Evolutionary conservation across 2,329 filamentous ascomycete species (phyloP).

Genomic region (Aspergillus melleus): DNA sequence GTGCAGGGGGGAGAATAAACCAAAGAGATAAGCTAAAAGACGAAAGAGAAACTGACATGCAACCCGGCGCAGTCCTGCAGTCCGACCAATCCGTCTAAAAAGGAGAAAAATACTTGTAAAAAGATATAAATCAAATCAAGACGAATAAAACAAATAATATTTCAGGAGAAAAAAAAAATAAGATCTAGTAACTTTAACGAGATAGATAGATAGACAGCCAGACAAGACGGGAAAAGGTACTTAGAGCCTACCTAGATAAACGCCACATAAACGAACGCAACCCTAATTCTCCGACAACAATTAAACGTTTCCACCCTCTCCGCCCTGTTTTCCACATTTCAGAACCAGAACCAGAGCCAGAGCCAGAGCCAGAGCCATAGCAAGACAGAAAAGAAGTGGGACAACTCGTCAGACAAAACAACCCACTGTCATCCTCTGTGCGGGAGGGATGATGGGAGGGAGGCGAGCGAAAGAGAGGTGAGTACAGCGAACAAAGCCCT

Average conservation of each 20-base stretch:
- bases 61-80: background rate
- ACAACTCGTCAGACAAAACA: too few relatives aligned
- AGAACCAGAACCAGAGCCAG: too few relatives aligned
- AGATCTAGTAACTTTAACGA: background rate
- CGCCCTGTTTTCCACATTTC: background rate
- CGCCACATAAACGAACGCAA: background rate
- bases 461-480: background rate
- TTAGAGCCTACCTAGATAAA: background rate
- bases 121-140: background rate
- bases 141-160: too few relatives aligned
- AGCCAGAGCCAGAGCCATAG: too few relatives aligned
- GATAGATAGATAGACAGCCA: background rate
- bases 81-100: background rate
- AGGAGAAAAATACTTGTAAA: background rate
- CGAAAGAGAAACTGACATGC: background rate
- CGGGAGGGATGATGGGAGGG: too few relatives aligned
- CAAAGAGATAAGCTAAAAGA: background rate
- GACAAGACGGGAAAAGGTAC: too few relatives aligned
- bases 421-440: background rate
- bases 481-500: conserved; percentile 23
- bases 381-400: too few relatives aligned
- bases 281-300: background rate
- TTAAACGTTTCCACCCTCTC: background rate
- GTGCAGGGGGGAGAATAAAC: background rate
- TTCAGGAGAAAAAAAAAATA: too few relatives aligned